Conservation (phyloP, 2,329 filamentous ascomycete species). For the Cadophora sp. region DNA sequence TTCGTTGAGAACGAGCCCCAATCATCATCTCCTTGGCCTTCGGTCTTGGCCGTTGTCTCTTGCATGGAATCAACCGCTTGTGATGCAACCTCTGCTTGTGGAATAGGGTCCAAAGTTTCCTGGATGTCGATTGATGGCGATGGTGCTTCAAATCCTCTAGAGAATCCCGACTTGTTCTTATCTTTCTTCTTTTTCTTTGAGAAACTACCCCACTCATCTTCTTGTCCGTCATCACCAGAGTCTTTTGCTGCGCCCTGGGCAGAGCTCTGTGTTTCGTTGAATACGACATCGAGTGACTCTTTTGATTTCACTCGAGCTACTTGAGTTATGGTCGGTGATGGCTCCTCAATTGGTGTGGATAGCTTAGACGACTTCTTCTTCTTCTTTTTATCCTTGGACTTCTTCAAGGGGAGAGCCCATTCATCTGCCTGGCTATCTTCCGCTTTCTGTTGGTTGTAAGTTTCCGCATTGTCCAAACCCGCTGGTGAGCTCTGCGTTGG, state of each 20-base stretch:
- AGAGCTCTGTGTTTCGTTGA: background rate
- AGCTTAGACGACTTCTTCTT: constrained; percentile 26
- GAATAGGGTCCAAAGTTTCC: background rate
- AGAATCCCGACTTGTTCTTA: constrained; percentile 32
- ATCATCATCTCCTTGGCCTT: background rate
- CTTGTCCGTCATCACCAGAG: background rate
- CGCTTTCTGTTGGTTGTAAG: background rate
- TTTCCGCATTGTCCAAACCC: background rate
- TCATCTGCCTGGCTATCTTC: constrained; percentile 13
- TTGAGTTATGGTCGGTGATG: background rate
- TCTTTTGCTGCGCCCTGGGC: background rate
- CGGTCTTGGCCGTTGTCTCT: background rate
- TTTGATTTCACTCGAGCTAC: background rate
- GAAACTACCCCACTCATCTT: constrained; percentile 19
- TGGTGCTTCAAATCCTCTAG: constrained; percentile 25
- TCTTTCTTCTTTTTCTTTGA: constrained; percentile 31
- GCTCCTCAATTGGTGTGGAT: constrained; percentile 24
- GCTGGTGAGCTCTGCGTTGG: background rate
- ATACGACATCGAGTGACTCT: background rate
- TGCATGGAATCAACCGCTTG: background rate
- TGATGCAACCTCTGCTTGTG: background rate
- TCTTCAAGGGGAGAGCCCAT: constrained; percentile 22
- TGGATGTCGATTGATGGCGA: background rate
- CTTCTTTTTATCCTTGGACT: constrained; percentile 32
- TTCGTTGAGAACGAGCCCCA: constrained; percentile 3